phyloP scores from a whole-genome alignment of 305 asterid genomes.

The Fraxinus xanthoxyloides region DNA sequence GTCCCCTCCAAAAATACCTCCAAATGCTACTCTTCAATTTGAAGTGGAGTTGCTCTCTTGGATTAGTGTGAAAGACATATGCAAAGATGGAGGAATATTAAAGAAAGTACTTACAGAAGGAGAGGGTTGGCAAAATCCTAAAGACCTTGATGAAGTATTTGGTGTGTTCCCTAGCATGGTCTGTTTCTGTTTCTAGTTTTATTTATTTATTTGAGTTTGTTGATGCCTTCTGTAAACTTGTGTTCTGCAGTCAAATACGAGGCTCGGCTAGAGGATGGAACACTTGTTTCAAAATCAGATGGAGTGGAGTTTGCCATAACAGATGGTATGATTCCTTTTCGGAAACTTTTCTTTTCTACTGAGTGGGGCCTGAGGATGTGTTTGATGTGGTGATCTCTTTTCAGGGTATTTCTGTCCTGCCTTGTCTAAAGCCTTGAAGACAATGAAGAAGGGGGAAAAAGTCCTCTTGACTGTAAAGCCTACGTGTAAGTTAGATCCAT shows the following conservation, averaged over 20 bases:
- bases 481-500: conserved; percentile 49
- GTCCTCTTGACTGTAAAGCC: conserved; percentile 75
- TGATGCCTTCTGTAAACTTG: not conserved
- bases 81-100: conserved; percentile 93
- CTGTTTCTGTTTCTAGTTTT: not conserved
- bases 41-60: conserved; percentile 88
- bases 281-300: conserved; percentile 59
- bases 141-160: conserved; percentile 73
- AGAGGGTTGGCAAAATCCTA: conserved; percentile 91
- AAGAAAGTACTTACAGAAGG: conserved; percentile 73
- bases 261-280: conserved; percentile 72
- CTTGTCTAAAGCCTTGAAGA: conserved; percentile 77
- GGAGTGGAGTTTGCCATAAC: conserved; percentile 70
- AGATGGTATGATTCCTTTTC: conserved; percentile 41
- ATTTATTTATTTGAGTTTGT: not conserved
- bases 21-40: conserved; percentile 81
- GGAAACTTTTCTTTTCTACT: not conserved
- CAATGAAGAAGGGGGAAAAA: conserved; percentile 92
- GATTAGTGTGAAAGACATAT: conserved; percentile 90
- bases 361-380: not conserved
- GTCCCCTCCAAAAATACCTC: conserved; percentile 92
- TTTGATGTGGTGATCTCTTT: not conserved
- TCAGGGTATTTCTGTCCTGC: conserved; percentile 91
- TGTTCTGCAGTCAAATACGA: conserved; percentile 64
- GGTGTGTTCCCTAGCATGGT: conserved; percentile 38